These are phyloP conservation scores for Hirsutella thompsonii DNA, from an alignment of 2,329 filamentous ascomycete genomes.

Conservation along the genomic window DNA sequence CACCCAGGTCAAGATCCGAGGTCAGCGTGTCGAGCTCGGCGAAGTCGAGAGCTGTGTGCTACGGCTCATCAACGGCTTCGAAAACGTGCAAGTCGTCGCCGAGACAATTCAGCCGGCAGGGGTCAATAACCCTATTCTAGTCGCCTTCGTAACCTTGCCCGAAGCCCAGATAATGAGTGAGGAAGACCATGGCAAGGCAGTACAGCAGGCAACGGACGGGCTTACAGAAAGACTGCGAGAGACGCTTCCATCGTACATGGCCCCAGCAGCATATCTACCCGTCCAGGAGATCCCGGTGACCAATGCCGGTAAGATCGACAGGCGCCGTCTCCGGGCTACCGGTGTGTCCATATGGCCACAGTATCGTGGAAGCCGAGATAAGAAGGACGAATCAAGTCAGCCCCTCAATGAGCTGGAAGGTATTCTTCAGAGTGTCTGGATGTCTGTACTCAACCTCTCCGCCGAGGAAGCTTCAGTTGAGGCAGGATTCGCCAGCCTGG, in stretches of 20 bases:
- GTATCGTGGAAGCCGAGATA: neutral
- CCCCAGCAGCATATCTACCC: constrained; percentile 5
- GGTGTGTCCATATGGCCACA: constrained; percentile 2
- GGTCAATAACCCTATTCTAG: constrained; percentile 2
- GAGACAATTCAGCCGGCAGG: constrained; percentile 3
- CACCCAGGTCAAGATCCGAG: constrained; percentile 7
- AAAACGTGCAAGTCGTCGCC: constrained; percentile 1
- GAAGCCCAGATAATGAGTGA: neutral
- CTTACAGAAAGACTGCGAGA: constrained; percentile 1
- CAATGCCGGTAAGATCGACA: constrained; percentile 6
- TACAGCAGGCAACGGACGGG: neutral
- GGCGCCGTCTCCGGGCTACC: constrained; percentile 4
- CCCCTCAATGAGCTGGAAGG: constrained; percentile 1
- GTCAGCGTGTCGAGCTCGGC: constrained; percentile 10
- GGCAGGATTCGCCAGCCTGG: constrained; percentile 24
- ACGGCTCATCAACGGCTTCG: neutral
- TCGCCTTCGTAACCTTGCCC: constrained; percentile 4
- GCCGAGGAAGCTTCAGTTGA: constrained; percentile 14
- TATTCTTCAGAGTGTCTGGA: constrained; percentile 17
- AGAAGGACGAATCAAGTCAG: neutral
- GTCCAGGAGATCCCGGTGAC: constrained; percentile 5
- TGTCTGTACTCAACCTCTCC: constrained; percentile 23
- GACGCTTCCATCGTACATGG: constrained; percentile 7
- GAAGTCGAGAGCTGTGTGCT: constrained; percentile 8
- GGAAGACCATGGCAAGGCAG: neutral